Evolutionary conservation across 1,284 basidiomycete genomes (phyloP).

Genomic region (Golubevia pallescens): DNA sequence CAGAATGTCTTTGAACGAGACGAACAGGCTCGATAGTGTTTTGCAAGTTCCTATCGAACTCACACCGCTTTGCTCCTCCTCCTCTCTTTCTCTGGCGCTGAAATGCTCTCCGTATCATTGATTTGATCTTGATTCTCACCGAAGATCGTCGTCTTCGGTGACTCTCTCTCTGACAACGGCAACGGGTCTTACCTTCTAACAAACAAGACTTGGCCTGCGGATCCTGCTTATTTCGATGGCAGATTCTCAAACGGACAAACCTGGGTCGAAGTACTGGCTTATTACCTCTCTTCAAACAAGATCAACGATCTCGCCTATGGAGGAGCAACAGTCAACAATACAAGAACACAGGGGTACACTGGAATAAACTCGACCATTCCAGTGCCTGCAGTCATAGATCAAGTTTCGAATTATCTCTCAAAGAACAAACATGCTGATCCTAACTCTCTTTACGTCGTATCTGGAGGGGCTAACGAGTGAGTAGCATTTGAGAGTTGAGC

Average conservation of each 20-base stretch:
- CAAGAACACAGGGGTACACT: constrained; percentile 16
- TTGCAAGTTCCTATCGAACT: no score
- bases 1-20: no score
- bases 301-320: constrained; percentile 26
- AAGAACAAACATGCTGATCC: constrained; percentile 2
- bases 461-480: constrained; percentile 21
- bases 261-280: constrained; percentile 29
- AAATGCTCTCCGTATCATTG: no score
- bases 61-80: no score
- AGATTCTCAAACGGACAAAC: constrained; percentile 30
- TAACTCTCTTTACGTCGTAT: constrained; percentile 17
- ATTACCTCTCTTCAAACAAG: constrained; percentile 5
- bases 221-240: constrained; percentile 23
- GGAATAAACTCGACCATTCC: constrained; percentile 15
- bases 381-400: constrained; percentile 7
- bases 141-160: constrained; percentile 26
- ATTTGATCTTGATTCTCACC: no score
- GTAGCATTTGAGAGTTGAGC: not conserved
- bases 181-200: constrained; percentile 28
- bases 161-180: constrained; percentile 34
- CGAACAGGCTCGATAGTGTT: no score
- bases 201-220: constrained; percentile 28
- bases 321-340: constrained; percentile 31
- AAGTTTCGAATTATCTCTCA: constrained; percentile 17
- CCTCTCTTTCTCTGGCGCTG: no score